Base-by-base conservation (phyloP, 257 asterid genomes). In the Solanum arcanum region DNA sequence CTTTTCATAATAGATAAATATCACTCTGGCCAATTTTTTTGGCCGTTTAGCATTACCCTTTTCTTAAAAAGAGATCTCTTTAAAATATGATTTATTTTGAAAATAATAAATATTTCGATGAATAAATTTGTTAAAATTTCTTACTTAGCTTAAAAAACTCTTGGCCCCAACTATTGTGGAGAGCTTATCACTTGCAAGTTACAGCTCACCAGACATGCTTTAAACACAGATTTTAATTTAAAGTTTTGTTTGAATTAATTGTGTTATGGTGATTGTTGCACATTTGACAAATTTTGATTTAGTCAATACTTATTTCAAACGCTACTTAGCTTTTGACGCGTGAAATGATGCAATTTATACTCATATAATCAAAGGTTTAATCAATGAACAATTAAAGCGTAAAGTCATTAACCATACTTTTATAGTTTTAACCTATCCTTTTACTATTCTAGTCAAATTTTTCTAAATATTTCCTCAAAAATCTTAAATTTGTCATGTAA, bases 151-250 rank as follows among this genome's bases (percentile, higher is more conserved):
- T 9, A 3, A 15, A 15, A 5, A 27, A 5, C 42, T 14, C 56
- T 66, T 80, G 20, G n/a, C 20, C 23, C 29, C 62, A 52, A 16
- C 23, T 52, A 16, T 16, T 16, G 23, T 52, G 62, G 52, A 6
- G 14, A 4, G 77, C n/a, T 12, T 5, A 12, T 7, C 64, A 44
- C 37, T 87, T 12, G 49, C 76, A 69, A 69, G 9, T 33, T 8
- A 70, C 44, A 70, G 37, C 84, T 83, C 84, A 72, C 33, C 31
- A 76, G 27, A 85, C 86, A 88, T 39, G 56, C 90, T 77, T 85
- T 83, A 27, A 72, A 59, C 11, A 20, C 59, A 68, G 11, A 68
- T 1, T 56, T 66, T 33, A 33, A 73, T 25, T 25, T 72, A 49
- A 33, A 44, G 39, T n/a, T 77, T 12, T 18, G 52, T 41, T 74